phyloP scores from a whole-genome alignment of 2,329 filamentous ascomycete species.

The Sarocladium brachiariae region DNA sequence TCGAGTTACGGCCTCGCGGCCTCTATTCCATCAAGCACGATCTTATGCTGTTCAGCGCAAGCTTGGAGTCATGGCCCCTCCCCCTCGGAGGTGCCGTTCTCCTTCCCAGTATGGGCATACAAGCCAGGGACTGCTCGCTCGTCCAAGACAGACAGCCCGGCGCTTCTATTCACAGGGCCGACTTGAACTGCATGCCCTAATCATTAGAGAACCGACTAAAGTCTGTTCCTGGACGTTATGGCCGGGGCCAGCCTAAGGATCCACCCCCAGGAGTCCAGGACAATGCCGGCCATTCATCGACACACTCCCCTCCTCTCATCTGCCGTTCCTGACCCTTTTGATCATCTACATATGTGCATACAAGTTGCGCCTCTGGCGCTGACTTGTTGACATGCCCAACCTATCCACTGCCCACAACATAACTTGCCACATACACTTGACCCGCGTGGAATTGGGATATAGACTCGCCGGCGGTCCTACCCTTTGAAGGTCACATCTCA shows the following conservation, averaged over 20 bases:
- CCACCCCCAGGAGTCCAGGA: conserved; percentile 30
- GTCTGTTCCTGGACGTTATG: conserved; percentile 32
- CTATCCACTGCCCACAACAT: conserved; percentile 2
- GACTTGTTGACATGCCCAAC: conserved; percentile 3
- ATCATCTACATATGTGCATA: conserved; percentile 32
- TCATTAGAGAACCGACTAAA: conserved; percentile 20
- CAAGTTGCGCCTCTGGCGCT: conserved; percentile 14
- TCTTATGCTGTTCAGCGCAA: no score
- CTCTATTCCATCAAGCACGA: no score
- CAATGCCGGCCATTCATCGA: conserved; percentile 43
- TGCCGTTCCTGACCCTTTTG: conserved; percentile 33
- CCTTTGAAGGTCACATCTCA: background rate
- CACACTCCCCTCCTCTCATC: conserved; percentile 41
- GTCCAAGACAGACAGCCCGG: conserved; percentile 20
- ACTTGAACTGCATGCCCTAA: conserved; percentile 21
- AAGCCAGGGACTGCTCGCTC: conserved; percentile 19
- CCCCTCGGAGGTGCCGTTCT: conserved; percentile 22
- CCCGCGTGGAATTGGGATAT: conserved; percentile 19
- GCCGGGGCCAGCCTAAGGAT: conserved; percentile 28
- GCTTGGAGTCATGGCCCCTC: conserved; percentile 4
- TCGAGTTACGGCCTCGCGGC: no score
- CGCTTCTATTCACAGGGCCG: conserved; percentile 19
- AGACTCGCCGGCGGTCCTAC: conserved; percentile 12
- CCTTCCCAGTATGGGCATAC: conserved; percentile 44
- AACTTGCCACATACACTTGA: background rate